phyloP scores from a whole-genome alignment of 2,329 filamentous ascomycete species.

The Exophiala dermatitidis region DNA sequence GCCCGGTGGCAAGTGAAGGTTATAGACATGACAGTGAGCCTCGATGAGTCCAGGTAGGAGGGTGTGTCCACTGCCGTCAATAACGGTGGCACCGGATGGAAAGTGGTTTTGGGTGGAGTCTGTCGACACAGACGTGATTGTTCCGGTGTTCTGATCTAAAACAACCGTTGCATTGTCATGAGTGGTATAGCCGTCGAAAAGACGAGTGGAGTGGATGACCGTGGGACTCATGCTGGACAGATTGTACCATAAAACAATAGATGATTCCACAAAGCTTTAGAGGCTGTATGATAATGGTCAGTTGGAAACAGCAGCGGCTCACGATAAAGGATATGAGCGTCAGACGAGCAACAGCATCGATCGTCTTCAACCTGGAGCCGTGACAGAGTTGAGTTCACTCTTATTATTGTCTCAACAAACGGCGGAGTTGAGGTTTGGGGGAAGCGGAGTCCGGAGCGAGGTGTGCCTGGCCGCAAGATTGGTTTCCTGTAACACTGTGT shows the following conservation, averaged over 20 bases:
- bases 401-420: too few relatives aligned
- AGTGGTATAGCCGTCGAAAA: conserved; percentile 22
- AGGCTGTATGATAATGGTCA: neutral
- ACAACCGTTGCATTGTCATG: conserved; percentile 20
- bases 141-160: conserved; percentile 21
- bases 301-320: neutral
- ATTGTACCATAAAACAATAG: too few relatives aligned
- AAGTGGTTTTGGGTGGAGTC: neutral
- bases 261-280: neutral
- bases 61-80: conserved; percentile 25
- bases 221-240: conserved; percentile 13
- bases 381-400: too few relatives aligned
- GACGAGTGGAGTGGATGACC: conserved; percentile 20
- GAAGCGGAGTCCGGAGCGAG: neutral
- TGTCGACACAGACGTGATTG: conserved; percentile 23
- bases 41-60: conserved; percentile 26
- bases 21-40: conserved; percentile 23
- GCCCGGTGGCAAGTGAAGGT: conserved; percentile 20
- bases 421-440: too few relatives aligned
- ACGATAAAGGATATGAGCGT: too few relatives aligned
- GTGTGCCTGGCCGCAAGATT: neutral
- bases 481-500: neutral
- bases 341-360: too few relatives aligned
- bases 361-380: too few relatives aligned
- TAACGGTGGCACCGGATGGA: conserved; percentile 19